phyloP scores from a whole-genome alignment of 139 green algal genomes.

The Volvox reticuliferus region DNA sequence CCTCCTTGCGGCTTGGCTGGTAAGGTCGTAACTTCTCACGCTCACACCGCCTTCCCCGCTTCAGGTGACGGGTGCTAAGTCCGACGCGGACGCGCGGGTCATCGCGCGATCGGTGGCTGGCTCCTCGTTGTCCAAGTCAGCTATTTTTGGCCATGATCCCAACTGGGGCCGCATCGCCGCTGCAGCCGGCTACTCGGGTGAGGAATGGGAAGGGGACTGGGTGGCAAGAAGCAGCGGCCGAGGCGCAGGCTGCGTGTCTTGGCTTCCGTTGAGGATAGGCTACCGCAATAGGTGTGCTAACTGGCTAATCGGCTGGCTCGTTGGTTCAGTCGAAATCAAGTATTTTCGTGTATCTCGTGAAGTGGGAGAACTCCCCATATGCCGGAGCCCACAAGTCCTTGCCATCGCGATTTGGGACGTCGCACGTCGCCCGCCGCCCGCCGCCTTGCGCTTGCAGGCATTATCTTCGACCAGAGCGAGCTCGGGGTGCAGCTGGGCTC shows the following conservation, averaged over 20 bases:
- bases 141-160: slow-evolving; percentile 97
- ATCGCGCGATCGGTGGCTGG: slow-evolving; percentile 87
- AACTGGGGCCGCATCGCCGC: slow-evolving; percentile 99
- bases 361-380: too few species aligned
- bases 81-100: slow-evolving; percentile 69
- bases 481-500: slow-evolving; percentile 88
- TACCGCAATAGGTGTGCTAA: too few species aligned
- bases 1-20: too few species aligned
- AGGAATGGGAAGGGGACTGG: neutral
- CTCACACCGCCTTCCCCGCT: neutral
- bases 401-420: too few species aligned
- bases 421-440: too few species aligned
- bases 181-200: slow-evolving; percentile 93
- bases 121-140: slow-evolving; percentile 92
- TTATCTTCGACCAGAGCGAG: slow-evolving; percentile 88
- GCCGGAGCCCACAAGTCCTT: too few species aligned
- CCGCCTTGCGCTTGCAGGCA: slow-evolving; percentile 66
- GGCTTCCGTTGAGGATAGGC: too few species aligned
- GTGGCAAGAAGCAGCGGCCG: neutral
- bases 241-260: too few species aligned
- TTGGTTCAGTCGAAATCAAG: too few species aligned
- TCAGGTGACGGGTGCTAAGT: slow-evolving; percentile 69
- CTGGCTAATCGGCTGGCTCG: too few species aligned
- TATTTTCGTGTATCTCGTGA: too few species aligned
- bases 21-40: too few species aligned